Evolutionary conservation across 2,329 filamentous ascomycete species (phyloP), one percentile per base, ranked within the genome.

Genomic region (Penicillium sp.): DNA sequence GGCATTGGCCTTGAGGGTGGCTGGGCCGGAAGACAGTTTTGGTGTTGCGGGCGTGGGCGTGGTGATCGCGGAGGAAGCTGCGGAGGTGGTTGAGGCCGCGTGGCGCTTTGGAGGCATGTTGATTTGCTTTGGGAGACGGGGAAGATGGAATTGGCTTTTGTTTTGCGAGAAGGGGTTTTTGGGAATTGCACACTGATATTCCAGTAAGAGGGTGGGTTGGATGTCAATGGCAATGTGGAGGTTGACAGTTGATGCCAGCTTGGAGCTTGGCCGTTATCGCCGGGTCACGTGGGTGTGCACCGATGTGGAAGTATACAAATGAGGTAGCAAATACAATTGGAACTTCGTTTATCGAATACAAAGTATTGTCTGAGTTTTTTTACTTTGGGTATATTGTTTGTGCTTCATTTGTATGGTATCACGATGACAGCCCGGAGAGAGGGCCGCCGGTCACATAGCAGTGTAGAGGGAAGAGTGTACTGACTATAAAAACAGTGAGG

Each of bases 1-100:
- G 40, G 74, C 73, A 46, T 74, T 75, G 24, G 70, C 56, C 54
- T 71, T 72, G 42, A 77, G 68, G 27, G 72, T 69, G 16, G 71
- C 60, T 36, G 70, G 64, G 60, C 67, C 68, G 34, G 71, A 68
- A 52, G 70, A 68, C 46, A 75, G 64, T 54, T 69, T 44, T 43
- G 64, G 56, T 50, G 67, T 49, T 46, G 53, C 63, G 13, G 34
- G 27, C 27, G 48, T 51, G 22, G 62, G 16, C 31, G 61, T 43
- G 38, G 49, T 52, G 21, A 61, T 13, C 32, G 61, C 40, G 40
- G 68, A 57, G 31, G 55, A 27, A 13, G 69, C 47, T 54, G 65
- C 42, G 62, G 63, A 55, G 66, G 63, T 58, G 54, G 69, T 60
- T 61, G 69, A 63, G 57, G 67, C 62, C 52, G 67, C 65, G 58